A percentile compares a stretch with the other conserved stretches of the same genome.
phyloP scores from a whole-genome alignment of 2,329 filamentous ascomycete species.

The Ascocoryne sarcoides region DNA sequence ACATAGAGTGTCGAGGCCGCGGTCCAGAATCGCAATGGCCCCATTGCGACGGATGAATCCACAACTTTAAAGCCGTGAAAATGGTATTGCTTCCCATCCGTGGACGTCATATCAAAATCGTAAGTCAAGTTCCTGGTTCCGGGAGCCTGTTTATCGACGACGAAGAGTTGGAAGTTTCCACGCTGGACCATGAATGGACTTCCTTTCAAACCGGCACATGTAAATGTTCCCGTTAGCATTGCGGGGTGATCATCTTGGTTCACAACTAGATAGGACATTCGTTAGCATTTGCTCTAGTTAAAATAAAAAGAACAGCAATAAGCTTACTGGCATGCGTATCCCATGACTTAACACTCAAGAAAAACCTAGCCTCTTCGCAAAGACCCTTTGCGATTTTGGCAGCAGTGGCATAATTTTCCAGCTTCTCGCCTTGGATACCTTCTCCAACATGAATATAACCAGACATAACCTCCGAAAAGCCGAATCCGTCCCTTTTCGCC shows the following conservation, averaged over 20 bases:
- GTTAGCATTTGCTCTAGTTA: too few species aligned
- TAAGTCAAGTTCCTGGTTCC: conserved; percentile 53
- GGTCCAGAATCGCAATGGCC: conserved; percentile 48
- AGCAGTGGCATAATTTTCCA: conserved; percentile 44
- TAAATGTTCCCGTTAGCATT: conserved; percentile 50
- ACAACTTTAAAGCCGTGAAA: conserved; percentile 57
- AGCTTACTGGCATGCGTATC: conserved; percentile 39
- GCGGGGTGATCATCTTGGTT: conserved; percentile 40
- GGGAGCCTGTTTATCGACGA: conserved; percentile 41
- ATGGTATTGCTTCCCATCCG: conserved; percentile 42
- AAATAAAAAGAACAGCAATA: conserved; percentile 10
- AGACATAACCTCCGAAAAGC: conserved; percentile 57
- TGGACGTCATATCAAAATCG: conserved; percentile 50
- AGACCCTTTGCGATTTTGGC: conserved; percentile 43
- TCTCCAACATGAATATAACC: conserved; percentile 46
- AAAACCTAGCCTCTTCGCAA: conserved; percentile 48
- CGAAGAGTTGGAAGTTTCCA: conserved; percentile 50
- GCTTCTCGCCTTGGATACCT: conserved; percentile 35
- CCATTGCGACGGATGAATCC: conserved; percentile 49
- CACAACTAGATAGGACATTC: conserved; percentile 30
- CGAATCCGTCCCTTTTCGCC: conserved; percentile 39
- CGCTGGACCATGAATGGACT: conserved; percentile 53
- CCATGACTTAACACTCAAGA: conserved; percentile 48
- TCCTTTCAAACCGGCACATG: conserved; percentile 43
- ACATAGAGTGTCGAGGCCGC: conserved; percentile 56